Conservation (phyloP, 139 green algal genomes). For the Closterium sp. region DNA sequence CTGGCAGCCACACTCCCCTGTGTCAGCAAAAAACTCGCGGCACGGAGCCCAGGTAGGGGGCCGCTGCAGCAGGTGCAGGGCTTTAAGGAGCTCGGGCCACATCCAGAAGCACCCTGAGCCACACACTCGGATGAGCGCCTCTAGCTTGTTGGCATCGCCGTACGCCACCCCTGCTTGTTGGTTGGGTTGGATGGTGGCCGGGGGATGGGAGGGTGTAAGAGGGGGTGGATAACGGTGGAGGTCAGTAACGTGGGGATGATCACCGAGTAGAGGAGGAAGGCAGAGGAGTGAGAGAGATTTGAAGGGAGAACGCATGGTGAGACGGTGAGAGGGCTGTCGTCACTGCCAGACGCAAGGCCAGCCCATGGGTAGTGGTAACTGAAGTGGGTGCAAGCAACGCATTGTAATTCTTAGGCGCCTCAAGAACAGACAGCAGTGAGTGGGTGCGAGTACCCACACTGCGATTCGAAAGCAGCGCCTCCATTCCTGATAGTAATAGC, state of each 20-base stretch:
- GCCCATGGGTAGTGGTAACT: neutral
- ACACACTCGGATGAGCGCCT: neutral
- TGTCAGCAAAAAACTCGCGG: neutral
- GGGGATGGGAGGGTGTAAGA: too few species aligned
- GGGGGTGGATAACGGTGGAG: too few species aligned
- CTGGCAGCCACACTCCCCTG: slow-evolving; percentile 7
- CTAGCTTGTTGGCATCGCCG: slow-evolving; percentile 13
- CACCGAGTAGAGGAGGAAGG: too few species aligned
- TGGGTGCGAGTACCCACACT: neutral
- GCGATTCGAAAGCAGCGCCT: neutral
- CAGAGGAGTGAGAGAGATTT: neutral
- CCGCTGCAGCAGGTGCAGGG: neutral
- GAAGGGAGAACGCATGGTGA: neutral
- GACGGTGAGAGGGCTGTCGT: neutral
- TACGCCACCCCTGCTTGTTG: neutral
- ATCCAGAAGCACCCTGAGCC: neutral
- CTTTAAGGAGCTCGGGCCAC: neutral
- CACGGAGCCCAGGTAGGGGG: neutral
- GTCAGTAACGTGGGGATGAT: too few species aligned
- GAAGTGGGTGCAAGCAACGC: too few species aligned
- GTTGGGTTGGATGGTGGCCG: neutral
- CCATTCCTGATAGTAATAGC: too few species aligned
- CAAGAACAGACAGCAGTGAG: neutral
- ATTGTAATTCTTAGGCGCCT: too few species aligned
- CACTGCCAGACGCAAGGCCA: neutral